These are phyloP conservation scores for Phaeosphaeria sp. DNA, from an alignment of 2,329 filamentous ascomycete species.

Conservation along the genomic window DNA sequence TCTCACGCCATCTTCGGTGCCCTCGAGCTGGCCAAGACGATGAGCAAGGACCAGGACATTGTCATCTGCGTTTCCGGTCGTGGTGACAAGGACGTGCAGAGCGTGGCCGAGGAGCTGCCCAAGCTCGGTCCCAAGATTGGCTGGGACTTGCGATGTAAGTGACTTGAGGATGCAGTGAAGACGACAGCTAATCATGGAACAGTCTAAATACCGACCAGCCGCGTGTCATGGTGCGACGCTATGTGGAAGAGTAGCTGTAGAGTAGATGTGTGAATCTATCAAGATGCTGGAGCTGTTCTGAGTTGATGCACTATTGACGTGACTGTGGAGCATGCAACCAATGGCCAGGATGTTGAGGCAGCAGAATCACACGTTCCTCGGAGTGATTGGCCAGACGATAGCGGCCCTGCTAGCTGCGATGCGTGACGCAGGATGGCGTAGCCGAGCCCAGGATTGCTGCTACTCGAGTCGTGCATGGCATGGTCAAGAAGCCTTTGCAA, in stretches of 20 bases:
- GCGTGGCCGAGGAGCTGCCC: constrained; percentile 92
- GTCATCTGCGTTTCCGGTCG: constrained; percentile 93
- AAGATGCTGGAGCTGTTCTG: background rate
- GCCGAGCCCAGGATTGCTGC: background rate
- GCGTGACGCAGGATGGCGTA: background rate
- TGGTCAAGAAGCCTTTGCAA: too few species aligned
- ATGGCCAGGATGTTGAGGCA: too few species aligned
- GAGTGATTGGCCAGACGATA: background rate
- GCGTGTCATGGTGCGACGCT: background rate
- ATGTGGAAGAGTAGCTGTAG: background rate
- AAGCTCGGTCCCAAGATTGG: constrained; percentile 87
- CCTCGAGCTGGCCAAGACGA: constrained; percentile 88
- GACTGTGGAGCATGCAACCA: too few species aligned
- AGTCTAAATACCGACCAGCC: background rate
- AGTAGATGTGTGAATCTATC: background rate
- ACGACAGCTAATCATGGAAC: background rate
- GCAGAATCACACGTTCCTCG: background rate
- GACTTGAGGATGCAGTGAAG: background rate
- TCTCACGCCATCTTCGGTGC: constrained; percentile 92
- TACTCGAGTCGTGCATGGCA: background rate
- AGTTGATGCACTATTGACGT: too few species aligned
- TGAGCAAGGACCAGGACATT: constrained; percentile 85
- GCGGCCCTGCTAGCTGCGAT: background rate
- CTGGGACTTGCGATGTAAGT: constrained; percentile 66
- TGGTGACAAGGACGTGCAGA: constrained; percentile 98